A percentile compares a stretch with the other conserved stretches of the same genome.
Evolutionary conservation across 768 basidiomycete species (phyloP).

Genomic region (Lactarius hatsudake): DNA sequence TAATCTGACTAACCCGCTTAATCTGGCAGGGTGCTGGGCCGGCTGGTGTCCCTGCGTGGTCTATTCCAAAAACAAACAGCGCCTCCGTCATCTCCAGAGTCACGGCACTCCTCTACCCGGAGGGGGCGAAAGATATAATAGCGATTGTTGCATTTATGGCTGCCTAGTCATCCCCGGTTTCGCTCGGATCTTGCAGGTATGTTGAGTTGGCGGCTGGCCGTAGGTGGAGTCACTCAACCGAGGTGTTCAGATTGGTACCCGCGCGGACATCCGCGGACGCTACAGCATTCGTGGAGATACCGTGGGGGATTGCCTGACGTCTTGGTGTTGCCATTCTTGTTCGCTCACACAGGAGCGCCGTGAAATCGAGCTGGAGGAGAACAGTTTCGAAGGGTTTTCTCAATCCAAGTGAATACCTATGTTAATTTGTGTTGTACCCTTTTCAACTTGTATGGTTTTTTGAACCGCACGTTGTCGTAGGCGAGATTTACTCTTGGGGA

Average conservation of each 20-base stretch:
- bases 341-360: slow-evolving; percentile 47
- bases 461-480: neutral
- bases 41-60: slow-evolving; percentile 43
- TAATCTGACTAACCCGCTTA: slow-evolving; percentile 20
- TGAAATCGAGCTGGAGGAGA: slow-evolving; percentile 49
- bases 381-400: slow-evolving; percentile 30
- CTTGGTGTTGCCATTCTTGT: slow-evolving; percentile 48
- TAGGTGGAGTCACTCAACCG: slow-evolving; percentile 23
- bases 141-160: slow-evolving; percentile 41
- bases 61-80: slow-evolving; percentile 41
- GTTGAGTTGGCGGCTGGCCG: neutral
- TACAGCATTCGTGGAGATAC: slow-evolving; percentile 46
- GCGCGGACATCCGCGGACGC: slow-evolving; percentile 41
- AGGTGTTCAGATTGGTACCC: slow-evolving; percentile 35
- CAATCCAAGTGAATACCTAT: neutral
- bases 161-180: slow-evolving; percentile 31
- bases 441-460: no score
- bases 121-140: slow-evolving; percentile 36
- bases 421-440: no score
- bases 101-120: slow-evolving; percentile 36
- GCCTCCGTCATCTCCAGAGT: slow-evolving; percentile 38
- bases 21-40: slow-evolving; percentile 35
- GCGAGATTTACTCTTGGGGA: neutral
- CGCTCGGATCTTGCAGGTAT: slow-evolving; percentile 42
- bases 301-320: slow-evolving; percentile 41